Conservation (phyloP, 2,329 filamentous ascomycete species). For the Fusarium heterosporum region DNA sequence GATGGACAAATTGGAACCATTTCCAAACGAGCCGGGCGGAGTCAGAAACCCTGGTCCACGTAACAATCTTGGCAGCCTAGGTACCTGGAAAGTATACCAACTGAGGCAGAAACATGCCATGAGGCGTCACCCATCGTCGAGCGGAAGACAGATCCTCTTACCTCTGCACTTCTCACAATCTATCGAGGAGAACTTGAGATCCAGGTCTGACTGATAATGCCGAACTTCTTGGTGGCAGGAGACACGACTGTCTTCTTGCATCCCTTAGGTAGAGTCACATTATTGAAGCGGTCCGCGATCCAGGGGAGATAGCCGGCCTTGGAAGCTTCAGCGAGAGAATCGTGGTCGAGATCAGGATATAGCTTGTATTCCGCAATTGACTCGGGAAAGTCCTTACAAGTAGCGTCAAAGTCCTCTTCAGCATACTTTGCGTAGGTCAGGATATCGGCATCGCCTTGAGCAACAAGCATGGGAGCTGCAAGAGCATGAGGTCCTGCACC, state of each 20-base stretch:
- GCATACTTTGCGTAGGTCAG: constrained; percentile 7
- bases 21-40: background rate
- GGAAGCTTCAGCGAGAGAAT: background rate
- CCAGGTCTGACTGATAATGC: background rate
- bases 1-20: too few species aligned
- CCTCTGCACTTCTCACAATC: too few species aligned
- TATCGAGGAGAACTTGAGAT: background rate
- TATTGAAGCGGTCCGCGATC: constrained; percentile 10
- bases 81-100: too few species aligned
- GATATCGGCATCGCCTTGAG: constrained; percentile 17
- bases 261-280: constrained; percentile 2
- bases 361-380: constrained; percentile 1
- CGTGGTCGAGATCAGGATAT: constrained; percentile 9
- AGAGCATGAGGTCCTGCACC: constrained; percentile 8
- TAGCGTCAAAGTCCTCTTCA: constrained; percentile 12
- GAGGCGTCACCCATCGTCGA: too few species aligned
- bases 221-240: background rate
- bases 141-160: too few species aligned
- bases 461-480: constrained; percentile 22
- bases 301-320: background rate
- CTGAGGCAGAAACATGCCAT: too few species aligned
- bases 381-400: constrained; percentile 8
- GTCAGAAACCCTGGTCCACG: background rate
- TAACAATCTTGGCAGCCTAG: background rate
- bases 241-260: constrained; percentile 4